Base-by-base conservation (phyloP, 23 red algal species). In the Agarophyton chilense region DNA sequence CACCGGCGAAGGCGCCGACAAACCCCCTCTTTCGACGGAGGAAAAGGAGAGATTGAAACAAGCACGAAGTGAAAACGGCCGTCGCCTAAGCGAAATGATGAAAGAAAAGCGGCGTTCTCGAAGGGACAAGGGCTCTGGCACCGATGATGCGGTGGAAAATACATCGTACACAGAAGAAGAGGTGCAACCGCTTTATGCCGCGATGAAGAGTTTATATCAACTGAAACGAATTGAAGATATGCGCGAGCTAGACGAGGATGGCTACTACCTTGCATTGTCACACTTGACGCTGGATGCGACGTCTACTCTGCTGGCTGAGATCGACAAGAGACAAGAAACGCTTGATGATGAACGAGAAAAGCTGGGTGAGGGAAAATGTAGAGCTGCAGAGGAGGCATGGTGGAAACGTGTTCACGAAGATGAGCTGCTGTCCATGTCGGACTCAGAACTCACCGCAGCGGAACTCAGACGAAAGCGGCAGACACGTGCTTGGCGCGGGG, bases 401-500 rank as follows among this genome's bases (percentile, higher is more conserved):
- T 78, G 72, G 70, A 86, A 87, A 68, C 54, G 62, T 0, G 45
- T 52, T 29, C 65, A 65, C 13, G 93, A 95, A 45, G 93, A 95
- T 72, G 93, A 88, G 68, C 58, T 95, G 42, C 78, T 95, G 8
- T 84, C 79, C 10, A 90, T 89, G 71, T 82, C 93, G 11, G 93
- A 95, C 52, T 78, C 78, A 34, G 81, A 92, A 35, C 84, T 95
- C 11, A 89, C 60, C 36, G 51, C 86, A 60, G 52, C 73, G 24
- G 82, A 90, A 44, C 71, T 95, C 26, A 95, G 91, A 56, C 36
- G 52, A 25, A 95, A 95, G 46, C 87, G 93, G 21, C 82, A 86
- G 17, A 58, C 91, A 38, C 49, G 73, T 26, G 79, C 83, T 25
- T 62, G 78, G 86, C 76, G 93, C 40, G 93, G 85, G 41, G 93